These are phyloP conservation scores for Backusella macrospora DNA, from an alignment of 192 early-diverging fungal species.

Conservation along the genomic window DNA sequence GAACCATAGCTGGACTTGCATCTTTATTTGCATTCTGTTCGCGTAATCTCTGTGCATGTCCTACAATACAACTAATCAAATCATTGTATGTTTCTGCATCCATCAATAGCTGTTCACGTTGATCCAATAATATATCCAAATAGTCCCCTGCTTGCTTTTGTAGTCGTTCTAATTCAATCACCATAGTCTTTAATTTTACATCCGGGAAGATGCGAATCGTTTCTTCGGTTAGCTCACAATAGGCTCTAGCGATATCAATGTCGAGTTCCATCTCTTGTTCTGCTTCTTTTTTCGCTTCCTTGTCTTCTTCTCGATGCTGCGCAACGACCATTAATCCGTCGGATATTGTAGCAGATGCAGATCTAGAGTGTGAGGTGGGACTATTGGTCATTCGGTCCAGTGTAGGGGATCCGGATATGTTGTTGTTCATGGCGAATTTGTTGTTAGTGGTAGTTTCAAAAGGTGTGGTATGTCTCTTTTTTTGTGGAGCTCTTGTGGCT, in stretches of 20 bases:
- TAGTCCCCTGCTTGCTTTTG: constrained; percentile 56
- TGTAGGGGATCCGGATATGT: neutral
- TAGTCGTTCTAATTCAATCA: constrained; percentile 44
- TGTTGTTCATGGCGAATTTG: neutral
- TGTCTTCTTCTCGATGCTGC: neutral
- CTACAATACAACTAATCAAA: constrained; percentile 61
- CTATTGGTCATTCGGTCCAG: neutral
- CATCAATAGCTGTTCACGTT: constrained; percentile 63
- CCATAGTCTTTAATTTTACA: constrained; percentile 52
- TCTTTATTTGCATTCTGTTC: constrained; percentile 37
- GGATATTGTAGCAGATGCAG: constrained; percentile 2
- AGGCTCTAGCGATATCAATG: constrained; percentile 45
- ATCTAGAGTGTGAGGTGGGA: neutral
- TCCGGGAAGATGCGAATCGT: constrained; percentile 51
- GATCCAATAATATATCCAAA: constrained; percentile 58
- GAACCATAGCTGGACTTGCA: constrained; percentile 41
- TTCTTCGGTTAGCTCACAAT: constrained; percentile 49
- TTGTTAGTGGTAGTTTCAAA: neutral
- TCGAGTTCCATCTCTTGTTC: constrained; percentile 42
- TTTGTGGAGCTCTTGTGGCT: neutral
- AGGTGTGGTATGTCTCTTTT: neutral
- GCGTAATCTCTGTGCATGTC: constrained; percentile 51
- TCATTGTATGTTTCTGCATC: constrained; percentile 65
- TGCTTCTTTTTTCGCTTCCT: constrained; percentile 10
- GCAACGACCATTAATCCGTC: neutral